Evolutionary conservation across 1,139 yeast genomes (phyloP), one percentile per base, ranked within the genome.

Genomic region (Groenewaldozyma auringiensis): DNA sequence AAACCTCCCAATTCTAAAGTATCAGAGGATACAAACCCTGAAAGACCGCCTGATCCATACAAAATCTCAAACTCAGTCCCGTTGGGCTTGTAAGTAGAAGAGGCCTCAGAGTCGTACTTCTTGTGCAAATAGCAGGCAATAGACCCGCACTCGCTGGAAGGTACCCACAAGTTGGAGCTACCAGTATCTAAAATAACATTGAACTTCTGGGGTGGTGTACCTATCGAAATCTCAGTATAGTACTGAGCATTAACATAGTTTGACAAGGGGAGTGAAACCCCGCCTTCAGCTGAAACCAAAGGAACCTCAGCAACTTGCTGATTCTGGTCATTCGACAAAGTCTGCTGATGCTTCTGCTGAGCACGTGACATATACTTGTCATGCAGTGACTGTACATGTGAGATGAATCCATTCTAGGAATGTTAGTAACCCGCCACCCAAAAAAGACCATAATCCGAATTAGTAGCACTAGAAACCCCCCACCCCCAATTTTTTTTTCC

Each of bases 131-230:
- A 89, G 70, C 98, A 92, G 39, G 98, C 97, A 69, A 92, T 78
- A 3, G 96, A 87, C 41, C 86, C 72, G 71, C 98, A 92, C 54
- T 86, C 89, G 41, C 74, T 58, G 49, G 94, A 78, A 46, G 98
- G 98, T 50, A 92, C 89, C 98, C 98, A 92, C 69, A 92, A 73
- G 68, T 92, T 92, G 44, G 96, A 84, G 22, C 96, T 86, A 39
- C 98, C 98, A 29, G 97, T 92, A 67, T 92, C 97, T 60, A 92
- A 75, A 18, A 67, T 54, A 25, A 67, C 70, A 72, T 88, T 92
- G 69, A 92, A 92, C 14, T 76, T 63, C 71, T 92, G 98, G 43
- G 85, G 87, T 4, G 98, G 98, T 39, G 95, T 84, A 58, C 98
- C 98, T 49, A 92, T 61, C 50, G 79, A 74, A 58, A 92, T 83